Conservation (phyloP, 805 yeast genomes). For the Schwanniomyces occidentalis region DNA sequence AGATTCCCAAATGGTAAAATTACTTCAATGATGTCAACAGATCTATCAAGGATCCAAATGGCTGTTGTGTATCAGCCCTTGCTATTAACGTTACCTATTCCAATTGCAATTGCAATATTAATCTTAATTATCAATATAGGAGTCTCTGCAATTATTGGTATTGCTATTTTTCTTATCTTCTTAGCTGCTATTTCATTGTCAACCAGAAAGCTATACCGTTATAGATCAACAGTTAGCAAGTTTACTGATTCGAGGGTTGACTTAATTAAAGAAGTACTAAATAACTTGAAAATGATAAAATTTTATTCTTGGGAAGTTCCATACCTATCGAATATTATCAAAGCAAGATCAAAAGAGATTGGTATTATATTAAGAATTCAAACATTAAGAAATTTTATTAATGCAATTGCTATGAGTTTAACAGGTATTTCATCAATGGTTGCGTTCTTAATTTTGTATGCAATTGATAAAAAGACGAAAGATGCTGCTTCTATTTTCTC, state of each 20-base stretch:
- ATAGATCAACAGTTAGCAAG: slow-evolving; percentile 53
- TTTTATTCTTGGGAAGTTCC: slow-evolving; percentile 88
- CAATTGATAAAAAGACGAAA: slow-evolving; percentile 19
- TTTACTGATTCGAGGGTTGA: slow-evolving; percentile 74
- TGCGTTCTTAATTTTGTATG: slow-evolving; percentile 34
- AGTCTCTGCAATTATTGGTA: slow-evolving; percentile 66
- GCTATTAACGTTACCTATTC: slow-evolving; percentile 58
- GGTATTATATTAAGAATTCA: slow-evolving; percentile 58
- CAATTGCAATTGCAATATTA: slow-evolving; percentile 59
- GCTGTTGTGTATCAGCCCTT: slow-evolving; percentile 64
- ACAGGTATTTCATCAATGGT: slow-evolving; percentile 71
- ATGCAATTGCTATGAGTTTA: slow-evolving; percentile 61
- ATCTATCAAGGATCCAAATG: slow-evolving; percentile 71
- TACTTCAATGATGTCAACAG: slow-evolving; percentile 74
- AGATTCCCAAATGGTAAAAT: slow-evolving; percentile 63
- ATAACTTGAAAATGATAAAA: slow-evolving; percentile 75
- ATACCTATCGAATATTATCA: slow-evolving; percentile 54
- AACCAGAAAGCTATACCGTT: slow-evolving; percentile 50
- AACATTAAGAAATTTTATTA: slow-evolving; percentile 55
- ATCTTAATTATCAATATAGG: slow-evolving; percentile 66
- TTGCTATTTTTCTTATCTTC: slow-evolving; percentile 45
- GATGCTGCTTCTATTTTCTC: slow-evolving; percentile 63
- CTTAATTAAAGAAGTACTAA: slow-evolving; percentile 70
- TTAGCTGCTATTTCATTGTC: slow-evolving; percentile 42
- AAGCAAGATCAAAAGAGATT: slow-evolving; percentile 60